Base-by-base conservation (phyloP, 768 basidiomycete genomes). In the Pleurotus pulmonarius region DNA sequence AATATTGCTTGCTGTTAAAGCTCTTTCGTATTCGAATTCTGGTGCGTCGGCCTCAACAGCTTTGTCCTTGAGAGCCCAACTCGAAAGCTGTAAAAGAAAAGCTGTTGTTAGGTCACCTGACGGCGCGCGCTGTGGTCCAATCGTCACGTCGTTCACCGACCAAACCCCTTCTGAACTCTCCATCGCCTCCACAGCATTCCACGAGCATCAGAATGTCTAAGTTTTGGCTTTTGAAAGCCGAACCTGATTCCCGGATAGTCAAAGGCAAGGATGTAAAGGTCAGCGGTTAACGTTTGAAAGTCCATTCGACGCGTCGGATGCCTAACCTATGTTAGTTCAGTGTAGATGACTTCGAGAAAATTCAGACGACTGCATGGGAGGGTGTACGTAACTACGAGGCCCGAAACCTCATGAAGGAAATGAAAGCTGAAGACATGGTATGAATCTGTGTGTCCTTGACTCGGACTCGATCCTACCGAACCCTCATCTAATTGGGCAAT, bases 211-310 rank as follows among this genome's bases (percentile, higher is more conserved):
- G 13, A 15, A 53, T 53, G 51, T 53, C 51, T 15, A 49, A 67
- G 53, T 77, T 73, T 55, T 94, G 91, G 89, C 79, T 94, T 20
- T 80, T 92, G 70, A 93, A 94, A 69, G 92, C 92, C 3, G 92
- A 93, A 67, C 92, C 92, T 7, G 87, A 93, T 58, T 83, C 90
- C 13, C 86, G 91, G 55, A 64, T 92, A 46, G 88, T 90, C 43
- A 94, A 92, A 68, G 92, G 91, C 44, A 90, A 87, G 62, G 92
- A 94, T 60, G 90, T 94, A 61, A 92, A 90, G 79, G 91, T 77
- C 61, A 46, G 70, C 51, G 18, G 9, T 22, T 44, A 39, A 15
- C 37, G 20, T 20, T 3, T 5, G 20, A 22, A 43, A 13, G 20
- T 29, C 38, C 12, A 2, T 11, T n/a, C 26, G 24, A 47, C 20